A percentile compares a stretch with the other conserved stretches of the same genome.
Conservation (phyloP, 768 basidiomycete genomes). For the Xerocomellus chrysenteron region DNA sequence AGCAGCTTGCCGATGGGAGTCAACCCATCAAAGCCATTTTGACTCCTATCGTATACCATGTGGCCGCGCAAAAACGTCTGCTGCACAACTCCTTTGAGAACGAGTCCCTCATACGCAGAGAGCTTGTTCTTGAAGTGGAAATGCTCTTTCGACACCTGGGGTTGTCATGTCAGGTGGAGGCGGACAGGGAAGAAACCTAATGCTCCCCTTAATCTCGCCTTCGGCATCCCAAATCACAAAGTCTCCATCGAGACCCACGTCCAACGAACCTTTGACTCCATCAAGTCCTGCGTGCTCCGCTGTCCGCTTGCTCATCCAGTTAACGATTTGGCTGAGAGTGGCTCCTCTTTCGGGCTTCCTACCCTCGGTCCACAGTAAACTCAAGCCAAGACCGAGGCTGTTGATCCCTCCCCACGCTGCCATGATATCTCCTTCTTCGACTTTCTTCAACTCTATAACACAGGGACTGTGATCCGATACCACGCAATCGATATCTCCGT, state of each 20-base stretch:
- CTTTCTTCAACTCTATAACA: constrained; percentile 72
- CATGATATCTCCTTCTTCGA: constrained; percentile 81
- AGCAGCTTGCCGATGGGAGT: constrained; percentile 37
- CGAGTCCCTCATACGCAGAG: constrained; percentile 82
- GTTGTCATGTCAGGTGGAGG: constrained; percentile 3
- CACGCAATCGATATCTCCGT: constrained; percentile 86
- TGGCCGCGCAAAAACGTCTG: constrained; percentile 79
- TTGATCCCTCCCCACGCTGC: constrained; percentile 94
- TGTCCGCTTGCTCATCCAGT: constrained; percentile 74
- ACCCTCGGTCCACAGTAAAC: constrained; percentile 87
- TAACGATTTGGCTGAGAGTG: constrained; percentile 56
- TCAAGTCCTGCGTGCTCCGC: constrained; percentile 80
- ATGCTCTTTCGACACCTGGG: constrained; percentile 67
- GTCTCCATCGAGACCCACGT: constrained; percentile 80
- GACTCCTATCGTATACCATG: constrained; percentile 54
- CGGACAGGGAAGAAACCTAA: not conserved
- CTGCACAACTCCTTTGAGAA: constrained; percentile 67
- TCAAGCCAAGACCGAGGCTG: constrained; percentile 85
- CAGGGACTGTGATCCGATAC: constrained; percentile 98
- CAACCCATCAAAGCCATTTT: constrained; percentile 37
- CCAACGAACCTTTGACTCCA: constrained; percentile 67
- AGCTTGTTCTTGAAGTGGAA: constrained; percentile 94
- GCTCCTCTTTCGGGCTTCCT: constrained; percentile 50
- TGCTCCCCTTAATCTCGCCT: constrained; percentile 41
- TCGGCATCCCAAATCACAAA: constrained; percentile 80